Evolutionary conservation across 441 rosid species (phyloP).

Genomic region (Bocquillonia castaneifolia): DNA sequence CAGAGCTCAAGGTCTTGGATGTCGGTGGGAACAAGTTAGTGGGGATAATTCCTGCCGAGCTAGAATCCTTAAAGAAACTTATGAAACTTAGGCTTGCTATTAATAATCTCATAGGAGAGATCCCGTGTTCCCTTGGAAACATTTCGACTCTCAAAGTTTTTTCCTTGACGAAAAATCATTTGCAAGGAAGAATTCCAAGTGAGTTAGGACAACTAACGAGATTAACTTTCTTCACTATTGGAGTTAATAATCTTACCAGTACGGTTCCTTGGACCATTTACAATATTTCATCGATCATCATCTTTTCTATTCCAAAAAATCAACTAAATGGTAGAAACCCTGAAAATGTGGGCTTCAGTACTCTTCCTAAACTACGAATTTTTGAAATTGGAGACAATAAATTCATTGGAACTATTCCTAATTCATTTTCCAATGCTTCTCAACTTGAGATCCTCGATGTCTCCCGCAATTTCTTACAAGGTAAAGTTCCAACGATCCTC

Average conservation of each 20-base stretch:
- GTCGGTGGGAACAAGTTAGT: not conserved
- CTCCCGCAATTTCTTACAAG: not conserved
- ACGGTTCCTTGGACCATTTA: slow-evolving; percentile 7
- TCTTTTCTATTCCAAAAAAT: not conserved
- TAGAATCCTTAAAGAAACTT: too few species aligned
- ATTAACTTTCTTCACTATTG: not conserved
- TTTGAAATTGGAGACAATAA: not conserved
- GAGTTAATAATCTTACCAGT: slow-evolving; percentile 3
- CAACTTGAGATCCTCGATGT: not conserved
- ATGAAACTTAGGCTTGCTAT: too few species aligned
- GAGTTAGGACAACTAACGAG: not conserved
- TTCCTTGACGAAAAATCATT: too few species aligned
- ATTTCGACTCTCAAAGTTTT: too few species aligned
- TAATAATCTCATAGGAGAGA: too few species aligned
- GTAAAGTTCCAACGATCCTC: not conserved
- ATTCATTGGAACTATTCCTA: not conserved
- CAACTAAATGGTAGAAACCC: not conserved
- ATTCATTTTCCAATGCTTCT: slow-evolving; percentile 5
- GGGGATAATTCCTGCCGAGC: too few species aligned
- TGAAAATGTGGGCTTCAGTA: slow-evolving; percentile 1
- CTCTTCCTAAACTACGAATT: slow-evolving; percentile 6
- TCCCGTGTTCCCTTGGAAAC: too few species aligned
- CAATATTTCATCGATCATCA: not conserved
- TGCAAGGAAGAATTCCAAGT: slow-evolving; percentile 11
- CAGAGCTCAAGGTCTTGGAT: not conserved